Base-by-base conservation (phyloP, 768 basidiomycete genomes). In the Lepiota brunneoincarnata region DNA sequence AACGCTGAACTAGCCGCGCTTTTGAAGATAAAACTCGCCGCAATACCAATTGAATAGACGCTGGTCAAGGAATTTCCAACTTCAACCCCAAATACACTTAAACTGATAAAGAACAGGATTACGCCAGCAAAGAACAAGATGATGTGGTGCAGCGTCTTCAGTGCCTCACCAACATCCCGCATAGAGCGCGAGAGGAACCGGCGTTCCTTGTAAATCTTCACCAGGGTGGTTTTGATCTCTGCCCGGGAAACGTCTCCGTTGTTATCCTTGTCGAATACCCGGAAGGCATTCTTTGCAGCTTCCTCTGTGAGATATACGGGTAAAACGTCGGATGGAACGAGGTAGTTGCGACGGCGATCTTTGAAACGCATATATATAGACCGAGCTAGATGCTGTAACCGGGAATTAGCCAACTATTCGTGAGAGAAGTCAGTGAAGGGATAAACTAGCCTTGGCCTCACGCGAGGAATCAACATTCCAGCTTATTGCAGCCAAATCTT, bases 21-120 rank as follows among this genome's bases (percentile, higher is more conserved):
- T 72, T 89, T 90, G 76, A 92, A 92, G 59, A 92, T 77, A 62
- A 92, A 92, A 64, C 87, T 89, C 9, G 81, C 82, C 4, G 85
- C 90, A 55, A 92, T 80, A 11, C 74, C 81, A 60, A 91, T 63
- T 15, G 89, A 78, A 66, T 91, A 91, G 57, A 89, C 72, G 65
- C 87, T 87, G 36, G 87, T 83, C 67, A 90, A 61, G 24, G 83
- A 84, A 53, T 76, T 72, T n/a, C 78, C 79, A 34, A 90, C 72
- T 38, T 84, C 67, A 36, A 91, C 81, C 2, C 83, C 80, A 64
- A 91, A 91, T 24, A 91, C 73, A 56, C 84, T 85, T 55, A 91
- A 69, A 52, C 84, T 79, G 67, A 91, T 79, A 69, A 91, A 87
- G 66, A 89, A 86, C 52, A 89, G 64, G 45, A 90, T 72, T 38